A percentile compares a stretch with the other conserved stretches of the same genome.
These are phyloP conservation scores for Macaranga tanarius DNA, from an alignment of 441 rosid genomes.

Conservation along the genomic window DNA sequence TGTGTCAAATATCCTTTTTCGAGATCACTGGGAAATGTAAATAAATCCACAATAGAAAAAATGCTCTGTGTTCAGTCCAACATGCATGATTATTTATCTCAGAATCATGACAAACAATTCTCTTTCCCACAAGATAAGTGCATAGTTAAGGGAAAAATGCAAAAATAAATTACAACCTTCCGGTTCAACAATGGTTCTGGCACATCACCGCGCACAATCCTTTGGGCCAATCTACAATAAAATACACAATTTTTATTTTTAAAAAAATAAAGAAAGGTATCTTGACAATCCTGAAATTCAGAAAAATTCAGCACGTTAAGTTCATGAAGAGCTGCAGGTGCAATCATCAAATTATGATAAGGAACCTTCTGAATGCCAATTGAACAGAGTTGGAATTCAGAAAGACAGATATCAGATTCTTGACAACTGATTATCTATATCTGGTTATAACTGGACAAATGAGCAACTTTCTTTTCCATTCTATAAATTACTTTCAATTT, in stretches of 20 bases:
- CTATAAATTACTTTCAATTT: background rate
- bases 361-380: slow-evolving; percentile 6
- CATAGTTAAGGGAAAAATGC: background rate
- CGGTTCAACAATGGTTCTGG: slow-evolving; percentile 74
- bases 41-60: background rate
- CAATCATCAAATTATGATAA: background rate
- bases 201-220: slow-evolving; percentile 75
- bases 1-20: background rate
- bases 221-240: slow-evolving; percentile 61
- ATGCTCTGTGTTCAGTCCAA: background rate
- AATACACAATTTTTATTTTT: background rate
- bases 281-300: background rate
- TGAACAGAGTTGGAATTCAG: background rate
- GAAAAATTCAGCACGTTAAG: background rate
- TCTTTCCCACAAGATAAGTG: background rate
- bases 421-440: background rate
- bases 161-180: slow-evolving; percentile 46
- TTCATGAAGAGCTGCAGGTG: background rate
- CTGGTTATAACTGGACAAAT: background rate
- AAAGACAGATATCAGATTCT: background rate
- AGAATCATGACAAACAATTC: background rate
- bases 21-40: background rate
- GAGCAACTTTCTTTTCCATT: background rate
- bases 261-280: background rate
- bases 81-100: background rate